Evolutionary conservation across 2,329 filamentous ascomycete genomes (phyloP).

Genomic region (Pseudogymnoascus sp.): DNA sequence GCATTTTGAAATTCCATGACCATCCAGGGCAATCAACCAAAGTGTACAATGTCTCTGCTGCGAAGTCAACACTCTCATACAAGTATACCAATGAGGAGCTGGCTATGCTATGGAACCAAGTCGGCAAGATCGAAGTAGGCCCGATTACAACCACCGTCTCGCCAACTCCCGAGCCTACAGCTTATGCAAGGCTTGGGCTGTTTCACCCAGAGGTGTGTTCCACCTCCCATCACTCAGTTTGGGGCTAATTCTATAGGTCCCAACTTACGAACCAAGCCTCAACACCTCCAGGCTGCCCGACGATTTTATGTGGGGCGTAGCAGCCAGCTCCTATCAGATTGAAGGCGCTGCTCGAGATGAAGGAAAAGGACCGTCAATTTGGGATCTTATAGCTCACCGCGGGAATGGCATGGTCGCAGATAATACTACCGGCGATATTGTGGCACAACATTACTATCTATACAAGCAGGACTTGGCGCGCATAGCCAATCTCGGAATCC

Average conservation of each 20-base stretch:
- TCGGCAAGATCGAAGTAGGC: slow-evolving; percentile 35
- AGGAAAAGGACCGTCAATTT: slow-evolving; percentile 36
- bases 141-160: slow-evolving; percentile 34
- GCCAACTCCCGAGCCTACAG: slow-evolving; percentile 35
- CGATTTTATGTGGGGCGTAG: slow-evolving; percentile 36
- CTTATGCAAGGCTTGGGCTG: slow-evolving; percentile 30
- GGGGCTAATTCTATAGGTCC: slow-evolving; percentile 10
- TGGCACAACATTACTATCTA: slow-evolving; percentile 34
- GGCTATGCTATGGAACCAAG: slow-evolving; percentile 37
- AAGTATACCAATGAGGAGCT: slow-evolving; percentile 40
- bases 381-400: slow-evolving; percentile 35
- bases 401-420: slow-evolving; percentile 34
- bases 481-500: slow-evolving; percentile 22
- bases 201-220: slow-evolving; percentile 36
- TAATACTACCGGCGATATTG: slow-evolving; percentile 34
- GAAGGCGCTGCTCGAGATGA: slow-evolving; percentile 36
- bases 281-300: slow-evolving; percentile 32
- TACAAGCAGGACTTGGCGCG: slow-evolving; percentile 37
- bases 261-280: slow-evolving; percentile 18
- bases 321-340: slow-evolving; percentile 34
- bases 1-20: neutral
- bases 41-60: slow-evolving; percentile 34
- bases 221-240: slow-evolving; percentile 19
- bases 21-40: slow-evolving; percentile 19
- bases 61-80: slow-evolving; percentile 35